Percentiles rank a stretch among this genome's conserved stretches.
phyloP scores from a whole-genome alignment of 164 flowering plant species.

The Vitis rotundifolia region DNA sequence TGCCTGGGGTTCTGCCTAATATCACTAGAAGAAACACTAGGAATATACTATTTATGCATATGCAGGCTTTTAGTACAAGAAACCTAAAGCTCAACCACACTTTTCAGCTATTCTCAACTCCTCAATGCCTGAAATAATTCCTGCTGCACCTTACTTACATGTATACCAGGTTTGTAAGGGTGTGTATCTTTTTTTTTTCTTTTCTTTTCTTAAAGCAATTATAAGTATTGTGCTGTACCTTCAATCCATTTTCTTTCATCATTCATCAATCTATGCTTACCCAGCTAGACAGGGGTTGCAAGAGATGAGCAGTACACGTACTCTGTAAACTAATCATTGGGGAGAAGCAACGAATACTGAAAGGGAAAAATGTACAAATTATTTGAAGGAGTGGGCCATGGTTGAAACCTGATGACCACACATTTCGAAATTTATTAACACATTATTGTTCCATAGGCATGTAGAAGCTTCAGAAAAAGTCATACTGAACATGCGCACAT shows the following conservation, averaged over 20 bases:
- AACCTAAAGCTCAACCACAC: neutral
- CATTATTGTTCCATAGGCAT: neutral
- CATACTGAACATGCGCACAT: no score
- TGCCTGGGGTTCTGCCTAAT: constrained; percentile 8
- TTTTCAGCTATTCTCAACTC: neutral
- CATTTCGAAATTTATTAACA: neutral
- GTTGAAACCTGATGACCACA: neutral
- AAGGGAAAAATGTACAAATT: neutral
- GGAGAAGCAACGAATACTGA: neutral
- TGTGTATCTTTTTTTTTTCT: neutral
- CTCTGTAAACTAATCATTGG: neutral
- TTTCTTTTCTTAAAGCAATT: neutral
- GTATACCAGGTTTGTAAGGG: constrained; percentile 2
- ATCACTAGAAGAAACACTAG: neutral
- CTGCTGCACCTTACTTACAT: neutral
- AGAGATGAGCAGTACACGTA: neutral
- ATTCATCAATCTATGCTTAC: neutral
- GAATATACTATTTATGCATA: constrained; percentile 9
- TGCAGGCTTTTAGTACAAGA: neutral
- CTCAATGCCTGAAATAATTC: constrained; percentile 7
- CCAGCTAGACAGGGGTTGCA: neutral
- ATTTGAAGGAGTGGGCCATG: no score
- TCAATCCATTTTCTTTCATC: neutral
- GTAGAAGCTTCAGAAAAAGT: neutral
- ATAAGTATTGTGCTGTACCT: neutral